Conservation (phyloP, 306 rosid genomes). For the Psophocarpus tetragonolobus region DNA sequence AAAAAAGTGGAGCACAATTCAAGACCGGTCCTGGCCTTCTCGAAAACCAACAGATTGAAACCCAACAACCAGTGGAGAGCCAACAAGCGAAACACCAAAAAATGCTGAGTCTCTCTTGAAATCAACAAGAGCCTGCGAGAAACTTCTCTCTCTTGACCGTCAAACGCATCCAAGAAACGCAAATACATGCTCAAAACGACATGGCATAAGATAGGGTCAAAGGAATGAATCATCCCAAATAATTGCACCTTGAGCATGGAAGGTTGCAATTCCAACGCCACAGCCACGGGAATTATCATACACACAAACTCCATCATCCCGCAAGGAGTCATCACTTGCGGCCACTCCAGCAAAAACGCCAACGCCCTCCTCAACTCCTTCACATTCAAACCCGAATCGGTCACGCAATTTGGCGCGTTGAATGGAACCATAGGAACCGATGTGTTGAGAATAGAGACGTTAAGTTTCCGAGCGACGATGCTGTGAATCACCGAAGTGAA, state of each 20-base stretch:
- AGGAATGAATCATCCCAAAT: slow-evolving; percentile 81
- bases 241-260: slow-evolving; percentile 95
- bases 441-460: slow-evolving; percentile 67
- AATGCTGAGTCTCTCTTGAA: slow-evolving; percentile 72
- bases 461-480: slow-evolving; percentile 52
- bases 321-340: slow-evolving; percentile 80
- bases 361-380: slow-evolving; percentile 87
- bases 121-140: slow-evolving; percentile 60
- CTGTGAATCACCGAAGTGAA: slow-evolving; percentile 64
- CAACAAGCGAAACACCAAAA: slow-evolving; percentile 79
- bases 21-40: slow-evolving; percentile 40
- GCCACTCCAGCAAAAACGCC: slow-evolving; percentile 86
- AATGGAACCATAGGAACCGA: slow-evolving; percentile 73
- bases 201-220: slow-evolving; percentile 80
- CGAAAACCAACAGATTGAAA: slow-evolving; percentile 55
- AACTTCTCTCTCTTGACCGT: slow-evolving; percentile 78
- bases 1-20: slow-evolving; percentile 54
- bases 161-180: slow-evolving; percentile 73
- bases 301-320: slow-evolving; percentile 86
- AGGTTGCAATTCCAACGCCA: slow-evolving; percentile 80
- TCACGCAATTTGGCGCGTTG: slow-evolving; percentile 53
- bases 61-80: slow-evolving; percentile 92
- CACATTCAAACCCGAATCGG: slow-evolving; percentile 44
- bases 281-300: slow-evolving; percentile 67
- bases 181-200: slow-evolving; percentile 75